Evolutionary conservation across 2,329 filamentous ascomycete genomes (phyloP).

Genomic region (Colletotrichum orchidophilum): DNA sequence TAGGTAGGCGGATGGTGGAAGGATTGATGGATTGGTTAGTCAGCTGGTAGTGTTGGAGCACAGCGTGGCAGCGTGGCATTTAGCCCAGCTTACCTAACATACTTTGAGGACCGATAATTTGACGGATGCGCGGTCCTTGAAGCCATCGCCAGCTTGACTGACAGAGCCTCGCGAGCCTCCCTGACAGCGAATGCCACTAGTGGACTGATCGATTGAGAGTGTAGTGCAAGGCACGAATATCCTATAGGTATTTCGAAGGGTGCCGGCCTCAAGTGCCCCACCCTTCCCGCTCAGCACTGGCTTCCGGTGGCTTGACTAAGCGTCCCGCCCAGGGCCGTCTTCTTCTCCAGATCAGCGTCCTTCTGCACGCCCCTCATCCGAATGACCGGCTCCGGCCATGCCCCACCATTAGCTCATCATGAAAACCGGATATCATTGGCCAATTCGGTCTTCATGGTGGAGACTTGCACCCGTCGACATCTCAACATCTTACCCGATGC

Average conservation of each 20-base stretch:
- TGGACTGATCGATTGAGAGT: not conserved
- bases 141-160: not conserved
- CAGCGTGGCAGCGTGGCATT: too few species aligned
- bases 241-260: too few species aligned
- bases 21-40: not conserved
- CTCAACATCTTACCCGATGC: not conserved
- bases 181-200: not conserved
- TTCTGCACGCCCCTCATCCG: not conserved
- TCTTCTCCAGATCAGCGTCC: too few species aligned
- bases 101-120: not conserved
- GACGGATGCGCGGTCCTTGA: not conserved
- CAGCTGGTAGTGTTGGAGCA: not conserved
- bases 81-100: not conserved
- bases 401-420: not conserved
- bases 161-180: not conserved
- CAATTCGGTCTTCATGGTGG: not conserved
- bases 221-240: not conserved
- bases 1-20: too few species aligned
- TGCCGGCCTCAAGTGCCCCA: not conserved
- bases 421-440: not conserved
- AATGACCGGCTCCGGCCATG: slow-evolving; percentile 14
- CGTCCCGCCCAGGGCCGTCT: not conserved
- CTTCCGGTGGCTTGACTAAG: not conserved
- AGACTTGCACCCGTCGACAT: not conserved
- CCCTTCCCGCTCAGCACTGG: not conserved